Conservation (phyloP, 2,329 filamentous ascomycete genomes). For the Nectriaceae sp. region DNA sequence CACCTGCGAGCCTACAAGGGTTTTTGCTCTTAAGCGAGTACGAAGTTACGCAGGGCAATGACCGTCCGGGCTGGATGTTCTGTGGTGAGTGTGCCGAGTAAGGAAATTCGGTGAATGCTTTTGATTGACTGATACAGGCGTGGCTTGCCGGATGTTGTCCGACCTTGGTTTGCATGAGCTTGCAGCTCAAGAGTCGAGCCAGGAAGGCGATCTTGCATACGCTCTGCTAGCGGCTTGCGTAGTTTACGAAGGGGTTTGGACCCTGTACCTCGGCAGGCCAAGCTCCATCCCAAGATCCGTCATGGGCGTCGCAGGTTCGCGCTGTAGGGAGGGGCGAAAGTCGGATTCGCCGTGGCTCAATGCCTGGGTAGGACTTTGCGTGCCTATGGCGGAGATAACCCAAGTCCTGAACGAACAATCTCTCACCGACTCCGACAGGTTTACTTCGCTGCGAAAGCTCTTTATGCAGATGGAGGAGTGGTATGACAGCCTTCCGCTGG, state of each 20-base stretch:
- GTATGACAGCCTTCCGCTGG: slow-evolving; percentile 11
- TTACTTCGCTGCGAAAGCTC: slow-evolving; percentile 1
- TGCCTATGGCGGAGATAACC: slow-evolving; percentile 11
- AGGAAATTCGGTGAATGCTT: not conserved
- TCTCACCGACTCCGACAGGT: not conserved
- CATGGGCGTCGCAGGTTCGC: slow-evolving; percentile 5
- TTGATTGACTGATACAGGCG: slow-evolving; percentile 5
- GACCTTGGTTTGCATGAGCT: slow-evolving; percentile 14
- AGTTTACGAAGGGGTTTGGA: slow-evolving; percentile 12
- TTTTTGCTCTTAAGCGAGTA: slow-evolving; percentile 12
- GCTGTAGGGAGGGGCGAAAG: slow-evolving; percentile 2
- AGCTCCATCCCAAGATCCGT: slow-evolving; percentile 11
- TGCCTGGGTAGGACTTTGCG: slow-evolving; percentile 12
- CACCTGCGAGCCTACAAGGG: slow-evolving; percentile 12
- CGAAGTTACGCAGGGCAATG: slow-evolving; percentile 13
- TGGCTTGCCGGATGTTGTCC: slow-evolving; percentile 12
- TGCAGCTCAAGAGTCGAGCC: not conserved
- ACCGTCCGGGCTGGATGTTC: slow-evolving; percentile 14
- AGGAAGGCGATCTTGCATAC: slow-evolving; percentile 8
- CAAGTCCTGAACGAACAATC: slow-evolving; percentile 9
- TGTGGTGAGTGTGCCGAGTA: slow-evolving; percentile 3
- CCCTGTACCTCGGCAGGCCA: slow-evolving; percentile 13
- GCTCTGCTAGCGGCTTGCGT: slow-evolving; percentile 11
- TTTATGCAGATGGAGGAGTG: slow-evolving; percentile 8
- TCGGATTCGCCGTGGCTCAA: slow-evolving; percentile 10